Conservation (phyloP, 2,329 filamentous ascomycete genomes). For the Pyricularia sp. region DNA sequence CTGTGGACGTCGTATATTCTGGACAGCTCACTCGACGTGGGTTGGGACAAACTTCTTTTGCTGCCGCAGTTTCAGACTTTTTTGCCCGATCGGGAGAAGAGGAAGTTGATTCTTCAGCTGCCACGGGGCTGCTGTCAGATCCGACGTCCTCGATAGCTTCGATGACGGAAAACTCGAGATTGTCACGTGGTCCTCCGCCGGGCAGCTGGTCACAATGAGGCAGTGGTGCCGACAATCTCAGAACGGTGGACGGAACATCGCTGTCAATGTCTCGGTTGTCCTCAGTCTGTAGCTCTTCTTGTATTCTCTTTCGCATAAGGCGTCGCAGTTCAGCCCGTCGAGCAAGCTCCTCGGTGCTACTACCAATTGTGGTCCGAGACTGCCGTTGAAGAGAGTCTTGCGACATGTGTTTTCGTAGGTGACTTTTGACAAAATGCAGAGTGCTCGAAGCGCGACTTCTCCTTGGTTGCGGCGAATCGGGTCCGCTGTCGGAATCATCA, state of each 20-base stretch:
- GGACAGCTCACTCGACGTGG: conserved; percentile 7
- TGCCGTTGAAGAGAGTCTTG: conserved; percentile 27
- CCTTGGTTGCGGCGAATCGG: conserved; percentile 14
- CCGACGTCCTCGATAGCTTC: conserved; percentile 7
- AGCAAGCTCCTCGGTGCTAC: conserved; percentile 38
- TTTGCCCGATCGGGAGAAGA: neutral
- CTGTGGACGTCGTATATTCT: neutral
- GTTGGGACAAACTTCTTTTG: neutral
- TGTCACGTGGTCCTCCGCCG: conserved; percentile 31
- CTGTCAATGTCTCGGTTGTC: conserved; percentile 21
- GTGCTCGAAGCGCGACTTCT: conserved; percentile 23
- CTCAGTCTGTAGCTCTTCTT: conserved; percentile 40
- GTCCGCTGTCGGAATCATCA: conserved; percentile 28
- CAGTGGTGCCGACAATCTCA: conserved; percentile 12
- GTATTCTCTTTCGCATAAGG: conserved; percentile 42
- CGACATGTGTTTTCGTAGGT: conserved; percentile 32
- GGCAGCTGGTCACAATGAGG: conserved; percentile 17
- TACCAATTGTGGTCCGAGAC: conserved; percentile 27
- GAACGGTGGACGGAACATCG: conserved; percentile 11
- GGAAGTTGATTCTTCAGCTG: neutral
- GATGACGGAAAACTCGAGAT: conserved; percentile 30
- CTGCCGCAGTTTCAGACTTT: neutral
- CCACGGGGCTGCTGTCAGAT: neutral
- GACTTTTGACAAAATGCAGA: conserved; percentile 31
- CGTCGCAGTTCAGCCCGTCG: conserved; percentile 42